phyloP scores from a whole-genome alignment of 768 basidiomycete genomes.

The Lactifluus pinguis region DNA sequence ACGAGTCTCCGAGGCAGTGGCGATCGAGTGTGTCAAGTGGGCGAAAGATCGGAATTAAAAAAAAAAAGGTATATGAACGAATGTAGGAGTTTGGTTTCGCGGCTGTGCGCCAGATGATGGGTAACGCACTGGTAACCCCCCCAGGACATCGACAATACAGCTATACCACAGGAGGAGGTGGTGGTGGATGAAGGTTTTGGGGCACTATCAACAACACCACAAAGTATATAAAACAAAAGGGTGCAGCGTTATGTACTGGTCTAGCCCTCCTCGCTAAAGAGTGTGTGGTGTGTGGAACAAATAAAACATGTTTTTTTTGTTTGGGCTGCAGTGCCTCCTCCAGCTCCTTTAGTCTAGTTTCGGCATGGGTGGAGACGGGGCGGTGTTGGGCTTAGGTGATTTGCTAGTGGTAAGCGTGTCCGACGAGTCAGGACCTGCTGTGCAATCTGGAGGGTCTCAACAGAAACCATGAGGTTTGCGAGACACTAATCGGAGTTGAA shows the following conservation, averaged over 20 bases:
- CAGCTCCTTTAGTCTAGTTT: background rate
- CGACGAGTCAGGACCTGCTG: background rate
- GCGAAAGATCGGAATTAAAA: constrained; percentile 11
- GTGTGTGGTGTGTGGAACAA: too few species aligned
- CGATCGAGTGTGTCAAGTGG: constrained; percentile 7
- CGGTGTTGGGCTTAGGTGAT: background rate
- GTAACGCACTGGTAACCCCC: background rate
- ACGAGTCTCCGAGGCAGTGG: constrained; percentile 9
- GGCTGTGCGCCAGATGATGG: background rate
- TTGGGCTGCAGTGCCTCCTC: background rate
- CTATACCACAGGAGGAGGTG: background rate
- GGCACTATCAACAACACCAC: background rate
- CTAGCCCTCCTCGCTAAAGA: background rate
- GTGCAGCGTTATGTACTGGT: background rate
- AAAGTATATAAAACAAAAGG: background rate
- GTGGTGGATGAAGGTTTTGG: background rate
- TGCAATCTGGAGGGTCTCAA: background rate
- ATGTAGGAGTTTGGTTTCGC: background rate
- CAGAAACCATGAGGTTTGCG: constrained; percentile 3
- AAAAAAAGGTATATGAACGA: constrained; percentile 1
- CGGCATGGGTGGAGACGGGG: constrained; percentile 1
- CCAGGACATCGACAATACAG: background rate
- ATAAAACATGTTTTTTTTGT: background rate
- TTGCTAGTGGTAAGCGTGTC: background rate
- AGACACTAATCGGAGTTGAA: constrained; percentile 15